Evolutionary conservation across 2,329 filamentous ascomycete species (phyloP).

Genomic region (Colletotrichum sp.): DNA sequence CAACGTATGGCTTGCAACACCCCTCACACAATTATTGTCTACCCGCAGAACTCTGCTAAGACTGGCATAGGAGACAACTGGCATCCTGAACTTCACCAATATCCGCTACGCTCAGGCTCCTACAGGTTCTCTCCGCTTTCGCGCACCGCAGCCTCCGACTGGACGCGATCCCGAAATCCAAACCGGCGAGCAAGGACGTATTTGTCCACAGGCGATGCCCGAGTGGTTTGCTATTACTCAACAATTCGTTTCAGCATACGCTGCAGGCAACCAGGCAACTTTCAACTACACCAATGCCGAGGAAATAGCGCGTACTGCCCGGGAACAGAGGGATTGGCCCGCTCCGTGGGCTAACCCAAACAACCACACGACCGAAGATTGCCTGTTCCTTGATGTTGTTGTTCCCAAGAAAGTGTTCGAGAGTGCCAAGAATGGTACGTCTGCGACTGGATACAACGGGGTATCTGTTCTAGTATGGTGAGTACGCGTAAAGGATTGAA

Average conservation of each 20-base stretch:
- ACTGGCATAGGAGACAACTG: neutral
- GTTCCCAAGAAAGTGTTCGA: slow-evolving; percentile 39
- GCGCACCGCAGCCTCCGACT: slow-evolving; percentile 56
- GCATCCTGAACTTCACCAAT: slow-evolving; percentile 27
- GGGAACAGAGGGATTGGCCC: neutral
- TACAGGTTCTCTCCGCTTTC: slow-evolving; percentile 67
- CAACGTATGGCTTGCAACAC: neutral
- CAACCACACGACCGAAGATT: slow-evolving; percentile 34
- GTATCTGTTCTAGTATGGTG: slow-evolving; percentile 23
- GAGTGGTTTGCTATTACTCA: neutral
- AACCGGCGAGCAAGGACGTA: neutral
- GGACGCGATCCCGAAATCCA: neutral
- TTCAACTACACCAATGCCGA: neutral
- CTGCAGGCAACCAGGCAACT: neutral
- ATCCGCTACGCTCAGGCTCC: slow-evolving; percentile 76
- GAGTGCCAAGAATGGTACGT: slow-evolving; percentile 7
- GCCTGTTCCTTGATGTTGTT: slow-evolving; percentile 44
- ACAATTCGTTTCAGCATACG: neutral
- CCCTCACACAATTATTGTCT: neutral
- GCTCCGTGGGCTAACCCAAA: neutral
- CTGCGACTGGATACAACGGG: slow-evolving; percentile 17
- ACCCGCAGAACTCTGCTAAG: neutral
- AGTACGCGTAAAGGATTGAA: neutral
- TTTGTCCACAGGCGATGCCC: neutral
- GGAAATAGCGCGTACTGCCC: neutral